Conservation (phyloP, 208 protist species). For the Wallacemonas sp. region DNA sequence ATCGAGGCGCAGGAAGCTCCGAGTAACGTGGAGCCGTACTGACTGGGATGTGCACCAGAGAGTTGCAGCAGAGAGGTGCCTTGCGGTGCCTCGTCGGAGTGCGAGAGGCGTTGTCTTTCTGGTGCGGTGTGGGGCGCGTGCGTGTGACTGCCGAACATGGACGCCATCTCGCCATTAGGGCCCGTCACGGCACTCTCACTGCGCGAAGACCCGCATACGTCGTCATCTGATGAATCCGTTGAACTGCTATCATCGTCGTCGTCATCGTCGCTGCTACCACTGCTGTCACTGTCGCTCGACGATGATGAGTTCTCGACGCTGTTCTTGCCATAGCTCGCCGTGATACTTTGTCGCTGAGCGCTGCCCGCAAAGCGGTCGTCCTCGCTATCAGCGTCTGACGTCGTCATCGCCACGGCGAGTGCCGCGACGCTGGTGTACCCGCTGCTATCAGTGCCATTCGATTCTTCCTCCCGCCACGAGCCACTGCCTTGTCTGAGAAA, state of each 20-base stretch:
- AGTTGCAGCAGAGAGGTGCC: conserved; percentile 2
- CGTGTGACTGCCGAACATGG: neutral
- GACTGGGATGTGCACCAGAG: neutral
- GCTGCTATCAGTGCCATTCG: neutral
- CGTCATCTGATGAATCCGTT: neutral
- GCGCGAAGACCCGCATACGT: neutral
- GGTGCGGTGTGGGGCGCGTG: neutral
- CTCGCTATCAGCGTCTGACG: neutral
- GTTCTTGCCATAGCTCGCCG: too few species aligned
- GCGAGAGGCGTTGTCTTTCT: neutral
- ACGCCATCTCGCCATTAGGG: neutral
- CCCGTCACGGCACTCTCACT: neutral
- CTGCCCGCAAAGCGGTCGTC: too few species aligned
- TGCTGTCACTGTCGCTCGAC: neutral
- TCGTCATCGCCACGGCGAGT: neutral
- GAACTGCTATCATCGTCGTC: neutral
- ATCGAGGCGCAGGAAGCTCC: too few species aligned
- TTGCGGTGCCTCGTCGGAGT: neutral
- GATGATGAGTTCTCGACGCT: too few species aligned
- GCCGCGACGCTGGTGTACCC: neutral
- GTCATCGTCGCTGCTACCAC: neutral
- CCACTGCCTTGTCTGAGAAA: conserved; percentile 9
- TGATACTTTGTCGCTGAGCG: too few species aligned
- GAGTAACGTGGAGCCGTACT: neutral
- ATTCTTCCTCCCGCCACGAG: conserved; percentile 6